phyloP scores from a whole-genome alignment of 139 green algal genomes.

The Chlorella sp. region DNA sequence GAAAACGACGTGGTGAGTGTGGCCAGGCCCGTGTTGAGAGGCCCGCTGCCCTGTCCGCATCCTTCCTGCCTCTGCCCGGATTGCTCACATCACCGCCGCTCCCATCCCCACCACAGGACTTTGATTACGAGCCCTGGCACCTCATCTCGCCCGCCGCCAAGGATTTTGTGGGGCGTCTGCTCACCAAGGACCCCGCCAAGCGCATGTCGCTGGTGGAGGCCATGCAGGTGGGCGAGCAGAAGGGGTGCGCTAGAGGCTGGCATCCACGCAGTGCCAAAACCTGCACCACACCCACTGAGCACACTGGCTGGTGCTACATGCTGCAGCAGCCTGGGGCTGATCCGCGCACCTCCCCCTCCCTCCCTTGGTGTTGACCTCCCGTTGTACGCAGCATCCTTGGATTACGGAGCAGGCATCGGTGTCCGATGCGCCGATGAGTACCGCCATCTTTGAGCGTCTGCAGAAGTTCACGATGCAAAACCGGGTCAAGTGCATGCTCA shows the following conservation, averaged over 20 bases:
- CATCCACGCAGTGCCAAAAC: too few species aligned
- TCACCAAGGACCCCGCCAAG: conserved; percentile 28
- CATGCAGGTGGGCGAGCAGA: too few species aligned
- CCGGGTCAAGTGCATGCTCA: conserved; percentile 36
- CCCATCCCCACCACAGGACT: conserved; percentile 1
- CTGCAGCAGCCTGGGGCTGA: too few species aligned
- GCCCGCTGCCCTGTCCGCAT: background rate
- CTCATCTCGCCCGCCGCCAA: conserved; percentile 18
- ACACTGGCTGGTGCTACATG: too few species aligned
- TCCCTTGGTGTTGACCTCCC: too few species aligned
- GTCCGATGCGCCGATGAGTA: conserved; percentile 17
- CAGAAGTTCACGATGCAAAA: conserved; percentile 36
- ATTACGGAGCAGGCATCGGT: background rate
- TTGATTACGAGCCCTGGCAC: conserved; percentile 35
- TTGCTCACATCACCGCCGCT: background rate
- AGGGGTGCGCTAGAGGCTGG: too few species aligned
- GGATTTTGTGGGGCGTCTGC: conserved; percentile 35
- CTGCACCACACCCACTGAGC: too few species aligned
- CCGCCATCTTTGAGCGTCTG: conserved; percentile 21
- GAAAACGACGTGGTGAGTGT: conserved; percentile 9
- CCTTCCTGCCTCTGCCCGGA: background rate
- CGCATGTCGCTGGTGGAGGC: conserved; percentile 28
- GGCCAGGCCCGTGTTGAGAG: background rate
- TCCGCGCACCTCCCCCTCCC: too few species aligned
- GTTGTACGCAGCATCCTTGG: conserved; percentile 46